These are phyloP conservation scores for Neurospora sp. DNA, from an alignment of 495 filamentous ascomycete species.

Conservation along the genomic window DNA sequence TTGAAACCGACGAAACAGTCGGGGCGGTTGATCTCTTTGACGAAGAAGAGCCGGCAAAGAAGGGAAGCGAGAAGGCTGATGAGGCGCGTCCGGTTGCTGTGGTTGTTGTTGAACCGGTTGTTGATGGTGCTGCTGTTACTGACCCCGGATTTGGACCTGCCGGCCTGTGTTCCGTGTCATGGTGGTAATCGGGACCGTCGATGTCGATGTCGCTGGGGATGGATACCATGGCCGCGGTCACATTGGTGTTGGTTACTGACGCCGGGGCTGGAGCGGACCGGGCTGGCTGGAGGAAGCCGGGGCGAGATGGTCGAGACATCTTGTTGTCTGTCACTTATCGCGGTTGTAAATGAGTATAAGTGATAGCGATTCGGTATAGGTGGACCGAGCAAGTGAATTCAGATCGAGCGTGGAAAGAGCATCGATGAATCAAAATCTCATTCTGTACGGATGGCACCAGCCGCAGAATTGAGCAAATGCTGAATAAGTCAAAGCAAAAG, in stretches of 20 bases:
- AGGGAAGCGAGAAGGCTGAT: background rate
- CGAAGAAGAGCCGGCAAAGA: background rate
- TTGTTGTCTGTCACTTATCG: background rate
- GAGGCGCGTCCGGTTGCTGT: background rate
- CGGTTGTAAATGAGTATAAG: background rate
- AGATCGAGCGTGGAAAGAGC: background rate
- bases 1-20: background rate
- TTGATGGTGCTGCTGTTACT: background rate
- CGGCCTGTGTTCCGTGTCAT: background rate
- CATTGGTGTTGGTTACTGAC: constrained; percentile 6
- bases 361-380: background rate
- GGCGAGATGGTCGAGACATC: background rate
- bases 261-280: constrained; percentile 2
- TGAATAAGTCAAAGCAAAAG: background rate
- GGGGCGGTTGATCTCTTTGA: background rate
- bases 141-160: background rate
- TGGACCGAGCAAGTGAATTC: background rate
- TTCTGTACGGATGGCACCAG: background rate
- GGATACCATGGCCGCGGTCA: background rate
- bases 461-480: background rate
- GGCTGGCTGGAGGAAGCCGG: background rate
- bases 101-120: background rate
- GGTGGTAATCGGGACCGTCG: background rate
- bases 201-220: background rate
- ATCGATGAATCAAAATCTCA: background rate